Base-by-base conservation (phyloP, 495 filamentous ascomycete genomes). In the Bryoglossum gracile region DNA sequence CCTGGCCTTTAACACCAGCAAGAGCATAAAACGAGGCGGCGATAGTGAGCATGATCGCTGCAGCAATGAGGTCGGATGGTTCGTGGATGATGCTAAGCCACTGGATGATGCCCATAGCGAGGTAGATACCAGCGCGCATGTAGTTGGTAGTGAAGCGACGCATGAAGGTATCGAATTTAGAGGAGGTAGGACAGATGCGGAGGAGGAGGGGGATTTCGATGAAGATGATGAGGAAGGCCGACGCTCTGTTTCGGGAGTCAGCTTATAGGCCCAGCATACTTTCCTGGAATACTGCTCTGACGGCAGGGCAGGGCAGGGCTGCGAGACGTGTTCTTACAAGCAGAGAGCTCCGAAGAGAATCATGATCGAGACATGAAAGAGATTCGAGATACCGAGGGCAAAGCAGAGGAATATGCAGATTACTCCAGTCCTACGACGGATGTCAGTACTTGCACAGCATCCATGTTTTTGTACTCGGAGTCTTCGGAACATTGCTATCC, bases 161-260 rank as follows among this genome's bases (percentile, higher is more conserved):
- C 65, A 99, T 91, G 66, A 91, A 86, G 55, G 68, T 72, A 62
- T 97, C 94, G 68, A 99, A 99, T 43, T 73, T 75, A 35, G 81
- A 63, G 30, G 92, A 97, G 0, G 94, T 99, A 40, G 92, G 92
- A 70, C 92, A 99, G 70, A 99, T 96, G 67, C 94, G 84, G 25
- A 99, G 82, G 42, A 98, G 87, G 55, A 96, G 84, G 8, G 92
- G 92, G 14, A 99, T 83, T 65, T 99, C 92, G 65, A 96, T 78
- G 76, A 99, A 99, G 73, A 99, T 73, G 66, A 99, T 82, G 61
- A 97, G 65, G 65, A 95, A 83, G 33, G 82, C 76, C 43, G 75
- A 94, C 35, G 82, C 68, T 23, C 91, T 96, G 60, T 46, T n/a
- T n/a, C n/a, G n/a, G n/a, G n/a, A n/a, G n/a, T n/a, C n/a, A n/a